phyloP scores from a whole-genome alignment of 2,329 filamentous ascomycete genomes.

The Hawksworthiomyces lignivorus region DNA sequence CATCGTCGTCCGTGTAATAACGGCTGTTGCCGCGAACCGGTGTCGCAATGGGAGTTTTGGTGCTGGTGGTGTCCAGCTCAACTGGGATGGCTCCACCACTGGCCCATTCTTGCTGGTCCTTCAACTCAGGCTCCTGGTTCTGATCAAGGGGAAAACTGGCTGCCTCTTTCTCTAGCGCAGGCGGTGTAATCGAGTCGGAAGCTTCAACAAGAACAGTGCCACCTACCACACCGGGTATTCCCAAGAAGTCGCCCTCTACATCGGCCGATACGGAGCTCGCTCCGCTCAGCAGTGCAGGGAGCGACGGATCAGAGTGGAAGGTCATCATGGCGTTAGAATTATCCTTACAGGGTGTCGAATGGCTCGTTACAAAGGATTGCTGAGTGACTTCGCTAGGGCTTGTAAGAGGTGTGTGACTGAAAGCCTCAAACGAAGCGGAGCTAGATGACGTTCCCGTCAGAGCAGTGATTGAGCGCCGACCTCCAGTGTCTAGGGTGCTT shows the following conservation, averaged over 20 bases:
- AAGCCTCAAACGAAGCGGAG: constrained; percentile 40
- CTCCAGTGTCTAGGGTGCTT: too few relatives aligned
- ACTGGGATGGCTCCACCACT: constrained; percentile 20
- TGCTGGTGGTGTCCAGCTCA: constrained; percentile 14
- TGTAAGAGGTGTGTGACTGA: constrained; percentile 42
- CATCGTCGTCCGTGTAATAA: constrained; percentile 26
- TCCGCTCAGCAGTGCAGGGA: constrained; percentile 55
- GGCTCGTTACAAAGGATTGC: constrained; percentile 4
- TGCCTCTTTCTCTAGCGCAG: constrained; percentile 41
- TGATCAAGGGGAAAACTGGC: constrained; percentile 40
- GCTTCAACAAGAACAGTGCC: constrained; percentile 40
- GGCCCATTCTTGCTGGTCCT: constrained; percentile 17
- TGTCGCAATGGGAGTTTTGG: constrained; percentile 1
- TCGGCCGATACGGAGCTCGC: constrained; percentile 58
- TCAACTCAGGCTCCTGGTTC: constrained; percentile 23
- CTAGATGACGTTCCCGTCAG: constrained; percentile 42
- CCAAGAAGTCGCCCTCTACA: constrained; percentile 51
- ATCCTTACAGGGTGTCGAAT: constrained; percentile 21
- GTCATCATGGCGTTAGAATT: constrained; percentile 39
- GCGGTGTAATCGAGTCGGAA: constrained; percentile 47
- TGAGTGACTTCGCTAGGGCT: constrained; percentile 47
- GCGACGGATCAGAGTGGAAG: constrained; percentile 56
- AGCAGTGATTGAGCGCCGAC: constrained; percentile 37
- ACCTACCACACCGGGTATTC: constrained; percentile 38
- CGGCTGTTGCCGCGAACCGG: constrained; percentile 10